Evolutionary conservation across 805 yeast species (phyloP), one percentile per base, ranked within the genome.

Genomic region (Saccharomyces kudriavzevii): DNA sequence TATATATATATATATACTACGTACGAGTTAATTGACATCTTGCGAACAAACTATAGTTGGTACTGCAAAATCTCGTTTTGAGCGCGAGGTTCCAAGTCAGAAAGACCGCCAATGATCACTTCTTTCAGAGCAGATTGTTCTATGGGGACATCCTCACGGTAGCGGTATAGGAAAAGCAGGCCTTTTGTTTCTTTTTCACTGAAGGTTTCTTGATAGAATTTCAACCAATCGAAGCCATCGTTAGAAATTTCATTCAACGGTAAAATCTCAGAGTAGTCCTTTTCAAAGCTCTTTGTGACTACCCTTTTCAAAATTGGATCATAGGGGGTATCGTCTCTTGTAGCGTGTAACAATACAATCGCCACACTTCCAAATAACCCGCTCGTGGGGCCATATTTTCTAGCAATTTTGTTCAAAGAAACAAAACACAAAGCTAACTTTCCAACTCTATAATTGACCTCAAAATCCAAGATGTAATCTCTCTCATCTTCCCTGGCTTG

Each of bases 401-500:
- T 60, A 11, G 58, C 56, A 27, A 49, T 60, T 53, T 65, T 69
- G 40, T 58, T 57, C 27, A 68, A 49, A 1, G 70, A 63, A 8
- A 65, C 67, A 5, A 67, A 52, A 51, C 70, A 64, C 30, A 69
- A 51, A 1, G 70, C 70, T 25, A 67, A 54, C 50, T 69, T 69
- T 4, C 69, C 68, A 11, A 53, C 53, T 51, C 65, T 57, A 45
- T 61, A 62, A 35, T 67, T 61, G 48, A 55, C 63, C 35, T 62
- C 64, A 48, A 68, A 69, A 17, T 66, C 68, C 11, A 70, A 50
- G 5, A 63, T 49, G 43, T 57, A 60, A 50, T 68, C 66, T 46
- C 60, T 62, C 14, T 57, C 60, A 13, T 72, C 70, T 45, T 78
- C 77, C 51, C 73, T 67, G 55, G 77, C 70, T 72, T 80, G 82